Percentiles rank a stretch among this genome's conserved stretches.
Conservation (phyloP, 768 basidiomycete genomes). For the Auriculariales sp. region DNA sequence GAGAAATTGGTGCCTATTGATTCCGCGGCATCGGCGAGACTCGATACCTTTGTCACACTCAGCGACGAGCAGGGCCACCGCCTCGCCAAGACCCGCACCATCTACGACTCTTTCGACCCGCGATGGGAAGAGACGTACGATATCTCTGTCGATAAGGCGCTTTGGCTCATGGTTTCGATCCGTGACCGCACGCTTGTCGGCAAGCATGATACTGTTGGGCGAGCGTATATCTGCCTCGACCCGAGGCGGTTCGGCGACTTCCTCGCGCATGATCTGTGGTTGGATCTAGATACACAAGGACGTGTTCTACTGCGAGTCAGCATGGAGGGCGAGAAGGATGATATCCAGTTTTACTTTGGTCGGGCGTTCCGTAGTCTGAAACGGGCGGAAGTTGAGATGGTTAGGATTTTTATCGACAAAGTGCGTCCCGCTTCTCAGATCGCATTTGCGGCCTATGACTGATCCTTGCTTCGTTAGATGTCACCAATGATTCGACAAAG, state of each 20-base stretch:
- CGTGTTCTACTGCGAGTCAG: slow-evolving; percentile 78
- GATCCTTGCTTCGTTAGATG: slow-evolving; percentile 42
- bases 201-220: slow-evolving; percentile 84
- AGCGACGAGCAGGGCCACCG: slow-evolving; percentile 86
- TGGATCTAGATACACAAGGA: slow-evolving; percentile 78
- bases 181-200: slow-evolving; percentile 82
- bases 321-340: slow-evolving; percentile 99
- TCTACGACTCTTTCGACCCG: slow-evolving; percentile 83
- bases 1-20: slow-evolving; percentile 75
- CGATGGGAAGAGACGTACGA: slow-evolving; percentile 98
- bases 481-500: slow-evolving; percentile 83
- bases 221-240: slow-evolving; percentile 85
- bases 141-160: slow-evolving; percentile 78
- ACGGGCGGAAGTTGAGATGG: slow-evolving; percentile 89
- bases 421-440: slow-evolving; percentile 23
- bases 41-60: slow-evolving; percentile 88
- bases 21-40: slow-evolving; percentile 56
- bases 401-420: slow-evolving; percentile 93
- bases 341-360: slow-evolving; percentile 95
- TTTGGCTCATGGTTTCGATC: slow-evolving; percentile 95
- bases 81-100: slow-evolving; percentile 87
- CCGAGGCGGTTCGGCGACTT: slow-evolving; percentile 79
- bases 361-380: slow-evolving; percentile 88
- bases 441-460: background rate
- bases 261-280: slow-evolving; percentile 81